Percentiles rank a stretch among this genome's conserved stretches.
These are phyloP conservation scores for Atalantia buxifolia DNA, from an alignment of 345 rosid genomes.

Conservation along the genomic window DNA sequence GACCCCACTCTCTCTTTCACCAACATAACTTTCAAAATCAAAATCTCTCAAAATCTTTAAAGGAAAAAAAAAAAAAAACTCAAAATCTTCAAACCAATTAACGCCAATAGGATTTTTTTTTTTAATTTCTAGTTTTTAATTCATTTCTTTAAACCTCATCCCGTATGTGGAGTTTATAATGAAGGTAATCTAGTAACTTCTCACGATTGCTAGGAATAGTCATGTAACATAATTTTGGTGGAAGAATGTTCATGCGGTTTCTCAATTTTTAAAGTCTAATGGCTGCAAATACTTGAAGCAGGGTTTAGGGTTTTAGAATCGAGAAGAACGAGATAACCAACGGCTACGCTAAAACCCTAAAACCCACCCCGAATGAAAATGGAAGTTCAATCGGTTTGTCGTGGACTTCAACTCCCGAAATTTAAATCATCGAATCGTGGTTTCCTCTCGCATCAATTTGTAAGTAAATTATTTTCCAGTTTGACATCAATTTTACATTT, in stretches of 20 bases:
- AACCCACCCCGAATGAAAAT: conserved; percentile 16
- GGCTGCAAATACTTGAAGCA: background rate
- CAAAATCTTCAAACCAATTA: no score
- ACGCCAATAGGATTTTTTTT: no score
- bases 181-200: background rate
- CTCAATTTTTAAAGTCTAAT: background rate
- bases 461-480: conserved; percentile 22
- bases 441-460: conserved; percentile 21
- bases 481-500: background rate
- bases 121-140: no score
- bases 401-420: conserved; percentile 39
- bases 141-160: no score
- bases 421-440: conserved; percentile 20
- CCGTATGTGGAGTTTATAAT: no score
- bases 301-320: conserved; percentile 31
- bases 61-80: no score
- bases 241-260: background rate
- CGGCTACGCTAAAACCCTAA: conserved; percentile 26
- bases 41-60: no score
- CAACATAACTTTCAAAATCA: no score
- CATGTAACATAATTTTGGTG: background rate
- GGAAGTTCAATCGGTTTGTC: conserved; percentile 51
- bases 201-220: background rate
- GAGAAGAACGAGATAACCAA: background rate
- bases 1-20: no score